phyloP scores from a whole-genome alignment of 1,284 basidiomycete species.

The Ustilago sp. region DNA sequence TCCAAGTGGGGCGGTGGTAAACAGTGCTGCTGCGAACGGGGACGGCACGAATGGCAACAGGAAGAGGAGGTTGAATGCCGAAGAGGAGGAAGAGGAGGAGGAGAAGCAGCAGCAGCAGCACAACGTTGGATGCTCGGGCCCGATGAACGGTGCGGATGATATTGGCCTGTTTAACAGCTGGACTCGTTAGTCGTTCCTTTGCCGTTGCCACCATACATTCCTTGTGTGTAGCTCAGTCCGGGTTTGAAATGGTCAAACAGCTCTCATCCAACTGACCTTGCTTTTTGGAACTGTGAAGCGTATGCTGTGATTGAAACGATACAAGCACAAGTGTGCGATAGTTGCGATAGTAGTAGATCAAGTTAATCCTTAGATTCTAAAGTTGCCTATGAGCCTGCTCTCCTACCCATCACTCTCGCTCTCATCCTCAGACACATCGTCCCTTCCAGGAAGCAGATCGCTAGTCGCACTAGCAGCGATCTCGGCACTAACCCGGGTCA shows the following conservation, averaged over 20 bases:
- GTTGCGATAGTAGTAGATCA: not conserved
- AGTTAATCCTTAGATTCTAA: not conserved
- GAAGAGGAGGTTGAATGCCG: constrained; percentile 33
- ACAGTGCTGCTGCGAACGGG: constrained; percentile 5
- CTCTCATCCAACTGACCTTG: not conserved
- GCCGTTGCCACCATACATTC: not conserved
- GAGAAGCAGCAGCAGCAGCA: constrained; percentile 24
- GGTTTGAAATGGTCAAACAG: constrained; percentile 2
- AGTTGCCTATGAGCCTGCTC: not conserved
- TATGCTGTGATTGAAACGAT: not conserved
- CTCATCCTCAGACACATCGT: constrained; percentile 14
- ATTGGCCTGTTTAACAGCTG: constrained; percentile 62
- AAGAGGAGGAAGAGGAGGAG: constrained; percentile 45
- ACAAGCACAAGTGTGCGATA: not conserved
- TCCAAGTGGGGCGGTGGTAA: constrained; percentile 12
- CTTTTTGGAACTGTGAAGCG: not conserved
- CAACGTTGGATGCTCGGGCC: constrained; percentile 59
- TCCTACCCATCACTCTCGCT: constrained; percentile 15
- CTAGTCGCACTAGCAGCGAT: constrained; percentile 42
- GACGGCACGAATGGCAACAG: constrained; percentile 34
- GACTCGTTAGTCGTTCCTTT: constrained; percentile 36
- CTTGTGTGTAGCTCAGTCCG: not conserved
- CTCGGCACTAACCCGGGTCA: constrained; percentile 33
- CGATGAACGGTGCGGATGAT: constrained; percentile 68
- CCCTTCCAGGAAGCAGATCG: constrained; percentile 8